Base-by-base conservation (phyloP, 352 stramenopile species). In the Globisporangium perplexum region DNA sequence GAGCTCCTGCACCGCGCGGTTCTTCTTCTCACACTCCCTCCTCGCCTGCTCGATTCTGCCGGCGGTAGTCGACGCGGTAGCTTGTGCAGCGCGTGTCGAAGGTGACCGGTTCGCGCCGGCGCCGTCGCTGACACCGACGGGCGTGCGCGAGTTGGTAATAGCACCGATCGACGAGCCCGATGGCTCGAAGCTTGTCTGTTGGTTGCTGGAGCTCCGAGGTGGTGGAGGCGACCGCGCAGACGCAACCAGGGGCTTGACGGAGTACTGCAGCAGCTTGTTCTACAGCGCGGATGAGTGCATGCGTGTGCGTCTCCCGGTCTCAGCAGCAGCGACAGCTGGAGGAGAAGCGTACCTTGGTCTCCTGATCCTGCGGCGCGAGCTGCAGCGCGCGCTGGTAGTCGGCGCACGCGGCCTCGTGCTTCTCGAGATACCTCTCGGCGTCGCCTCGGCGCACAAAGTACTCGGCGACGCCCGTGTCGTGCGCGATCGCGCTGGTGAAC, bases 361-460 rank as follows among this genome's bases (percentile, higher is more conserved):
- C 77, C 17, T 60, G 54, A 55, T 90, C 82, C n/a, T 63, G 59
- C 1, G 84, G 74, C 14, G 79, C 77, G 31, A 94, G 54, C 51
- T 57, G 53, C 45, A 86, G 55, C 0, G 77, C 77, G 31, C 69
- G 46, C 20, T 74, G 53, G 49, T 90, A 90, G 54, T 83, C 68
- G 18, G 59, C 43, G 35, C 66, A 81, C 28, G 77, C 76, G 14
- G 69, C 66, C 42, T 83, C 56, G 59, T 88, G 74, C 38, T 78
- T 81, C 31, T 90, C 81, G 33, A 89, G 73, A 60, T 83, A 93
- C 15, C 82, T 74, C n/a, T 69, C 75, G 14, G 79, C 72, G 47
- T 92, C 84, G 22, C 82, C 82, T 57, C 78, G 73, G n/a, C 82
- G 72, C 15, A 86, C 63, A 52, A 83, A 76, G 51, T 91, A 95